phyloP scores from a whole-genome alignment of 371 early-diverging fungal genomes.

The Mortierella sp. region DNA sequence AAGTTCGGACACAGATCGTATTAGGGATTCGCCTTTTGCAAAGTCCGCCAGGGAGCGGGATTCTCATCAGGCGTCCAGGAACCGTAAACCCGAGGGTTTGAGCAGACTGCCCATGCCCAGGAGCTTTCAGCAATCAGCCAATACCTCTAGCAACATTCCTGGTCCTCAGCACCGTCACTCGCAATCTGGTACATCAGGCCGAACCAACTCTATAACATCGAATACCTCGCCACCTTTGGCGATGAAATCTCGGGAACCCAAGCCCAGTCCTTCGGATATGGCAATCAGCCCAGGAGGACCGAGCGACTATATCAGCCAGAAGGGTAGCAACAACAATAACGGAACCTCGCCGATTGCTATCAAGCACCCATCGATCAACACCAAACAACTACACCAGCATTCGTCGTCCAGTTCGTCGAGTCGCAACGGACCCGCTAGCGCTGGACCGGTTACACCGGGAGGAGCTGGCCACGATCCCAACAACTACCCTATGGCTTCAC shows the following conservation, averaged over 20 bases:
- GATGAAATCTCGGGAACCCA: constrained; percentile 19
- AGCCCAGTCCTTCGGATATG: constrained; percentile 17
- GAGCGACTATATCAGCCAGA: constrained; percentile 31
- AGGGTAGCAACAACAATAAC: constrained; percentile 16
- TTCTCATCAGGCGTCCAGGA: constrained; percentile 15
- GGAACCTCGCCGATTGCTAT: constrained; percentile 11
- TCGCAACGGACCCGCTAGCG: constrained; percentile 14
- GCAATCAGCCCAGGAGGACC: constrained; percentile 16
- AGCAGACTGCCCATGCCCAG: constrained; percentile 32
- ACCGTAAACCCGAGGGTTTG: constrained; percentile 34
- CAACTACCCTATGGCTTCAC: constrained; percentile 29
- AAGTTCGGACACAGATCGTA: neutral
- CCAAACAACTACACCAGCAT: constrained; percentile 25
- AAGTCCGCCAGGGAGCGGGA: constrained; percentile 22
- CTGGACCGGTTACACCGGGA: constrained; percentile 10
- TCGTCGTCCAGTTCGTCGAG: constrained; percentile 9
- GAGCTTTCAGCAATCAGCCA: constrained; percentile 18
- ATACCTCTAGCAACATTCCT: constrained; percentile 3
- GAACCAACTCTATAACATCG: constrained; percentile 25
- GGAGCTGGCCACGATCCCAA: constrained; percentile 14
- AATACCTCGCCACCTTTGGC: constrained; percentile 30
- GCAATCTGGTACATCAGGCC: constrained; percentile 21
- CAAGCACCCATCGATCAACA: constrained; percentile 27
- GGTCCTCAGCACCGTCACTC: constrained; percentile 24
- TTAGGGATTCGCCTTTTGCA: neutral